Evolutionary conservation across 805 yeast species (phyloP).

Genomic region (Osmozyma mogii): DNA sequence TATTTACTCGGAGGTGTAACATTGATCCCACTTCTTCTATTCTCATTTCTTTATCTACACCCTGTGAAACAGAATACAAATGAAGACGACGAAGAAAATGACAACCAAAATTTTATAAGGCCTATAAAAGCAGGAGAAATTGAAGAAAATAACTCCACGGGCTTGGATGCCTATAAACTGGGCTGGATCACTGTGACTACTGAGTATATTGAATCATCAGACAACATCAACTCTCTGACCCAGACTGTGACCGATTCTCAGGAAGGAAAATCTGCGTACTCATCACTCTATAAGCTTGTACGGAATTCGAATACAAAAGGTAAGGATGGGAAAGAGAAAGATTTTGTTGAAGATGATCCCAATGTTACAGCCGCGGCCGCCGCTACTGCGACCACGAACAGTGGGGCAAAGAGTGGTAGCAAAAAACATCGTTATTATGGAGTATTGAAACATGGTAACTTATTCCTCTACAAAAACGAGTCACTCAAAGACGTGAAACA

Average conservation of each 20-base stretch:
- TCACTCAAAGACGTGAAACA: slow-evolving; percentile 58
- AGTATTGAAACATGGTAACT: slow-evolving; percentile 76
- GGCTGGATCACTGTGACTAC: slow-evolving; percentile 87
- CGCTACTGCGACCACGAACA: slow-evolving; percentile 1
- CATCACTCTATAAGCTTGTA: slow-evolving; percentile 52
- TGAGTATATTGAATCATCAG: slow-evolving; percentile 46
- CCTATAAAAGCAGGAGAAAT: slow-evolving; percentile 51
- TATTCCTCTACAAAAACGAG: slow-evolving; percentile 76
- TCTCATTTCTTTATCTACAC: slow-evolving; percentile 31
- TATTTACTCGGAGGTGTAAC: slow-evolving; percentile 80
- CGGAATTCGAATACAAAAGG: slow-evolving; percentile 20
- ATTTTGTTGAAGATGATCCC: not conserved
- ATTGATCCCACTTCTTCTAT: slow-evolving; percentile 52
- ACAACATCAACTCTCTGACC: slow-evolving; percentile 39
- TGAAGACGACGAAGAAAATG: slow-evolving; percentile 9
- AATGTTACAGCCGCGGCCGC: not conserved
- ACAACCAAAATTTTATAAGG: no score
- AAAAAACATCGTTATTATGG: slow-evolving; percentile 60
- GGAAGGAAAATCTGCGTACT: slow-evolving; percentile 48
- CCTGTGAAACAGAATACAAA: slow-evolving; percentile 23
- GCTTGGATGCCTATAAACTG: slow-evolving; percentile 52
- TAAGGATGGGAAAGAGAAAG: slow-evolving; percentile 1
- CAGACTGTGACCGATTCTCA: slow-evolving; percentile 35
- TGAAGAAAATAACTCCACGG: slow-evolving; percentile 52
- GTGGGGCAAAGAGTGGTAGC: slow-evolving; percentile 12